Evolutionary conservation across 2,329 filamentous ascomycete species (phyloP), one percentile per base, ranked within the genome.

Genomic region (Mycogone perniciosa): DNA sequence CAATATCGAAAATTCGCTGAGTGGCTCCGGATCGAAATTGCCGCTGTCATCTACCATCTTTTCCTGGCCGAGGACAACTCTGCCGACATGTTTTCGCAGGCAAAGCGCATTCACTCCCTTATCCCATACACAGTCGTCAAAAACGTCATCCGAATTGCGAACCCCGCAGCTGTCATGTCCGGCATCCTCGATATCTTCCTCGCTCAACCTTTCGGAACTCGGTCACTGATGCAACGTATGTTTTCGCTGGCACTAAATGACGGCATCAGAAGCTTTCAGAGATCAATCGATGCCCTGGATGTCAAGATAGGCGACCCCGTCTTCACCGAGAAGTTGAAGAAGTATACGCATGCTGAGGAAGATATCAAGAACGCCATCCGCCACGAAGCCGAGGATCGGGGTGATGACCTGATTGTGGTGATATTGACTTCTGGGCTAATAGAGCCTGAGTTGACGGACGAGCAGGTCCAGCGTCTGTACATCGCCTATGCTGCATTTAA

Each of bases 11-110:
- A 97, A 67, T 97, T 99, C 65, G 92, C 92, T 13, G 93, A 99
- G 68, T 99, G 93, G 93, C 75, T 97, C 46, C 85, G 93, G 37
- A 99, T 99, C 62, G 93, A 99, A 71, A 85, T 99, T 44, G 93
- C 93, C 27, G 93, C 93, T 38, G 96, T 93, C 26, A 83, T 97
- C 53, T 99, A 99, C 65, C 93, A 99, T 67, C 76, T 99, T 33
- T 99, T 99, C 76, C 78, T 99, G 41, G 93, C 93, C 5, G 93
- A 99, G 67, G 93, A 99, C 71, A 99, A 99, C 68, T 96, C 92
- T 0, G 91, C 93, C 1, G 93, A 99, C 64, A 71, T 99, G 31
- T 97, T 97, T 67, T 89, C 90, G 0, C 93, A 99, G 68, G 85
- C 88, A 4, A 96, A 92, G 71, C 83, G 88, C 54, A 96, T 97